These are phyloP conservation scores for Rubia yunnanensis DNA, from an alignment of 257 asterid genomes.

Conservation along the genomic window DNA sequence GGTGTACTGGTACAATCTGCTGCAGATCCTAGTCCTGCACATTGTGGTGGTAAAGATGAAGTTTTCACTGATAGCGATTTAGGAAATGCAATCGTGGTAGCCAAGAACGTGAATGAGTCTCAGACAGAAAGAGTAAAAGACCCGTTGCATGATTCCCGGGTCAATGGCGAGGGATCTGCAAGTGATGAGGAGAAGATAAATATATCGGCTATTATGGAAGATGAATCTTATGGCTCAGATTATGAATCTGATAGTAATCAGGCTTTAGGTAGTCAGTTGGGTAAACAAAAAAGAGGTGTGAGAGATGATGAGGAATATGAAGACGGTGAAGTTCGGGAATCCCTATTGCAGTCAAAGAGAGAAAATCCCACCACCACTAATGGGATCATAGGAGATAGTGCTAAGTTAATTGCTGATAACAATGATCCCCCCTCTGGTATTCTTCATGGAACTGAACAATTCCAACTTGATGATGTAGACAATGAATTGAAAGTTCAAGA, in stretches of 20 bases:
- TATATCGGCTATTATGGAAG: conserved; percentile 38
- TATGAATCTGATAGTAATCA: conserved; percentile 41
- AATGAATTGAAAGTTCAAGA: conserved; percentile 20
- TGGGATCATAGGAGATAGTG: conserved; percentile 19
- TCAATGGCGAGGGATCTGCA: conserved; percentile 27
- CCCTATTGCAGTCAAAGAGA: conserved; percentile 20
- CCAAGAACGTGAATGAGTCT: conserved; percentile 21
- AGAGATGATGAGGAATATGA: conserved; percentile 73
- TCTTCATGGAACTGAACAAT: conserved; percentile 15
- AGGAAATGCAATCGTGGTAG: conserved; percentile 12
- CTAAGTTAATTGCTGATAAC: conserved; percentile 17
- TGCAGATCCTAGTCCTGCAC: conserved; percentile 23
- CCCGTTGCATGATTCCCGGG: conserved; percentile 20
- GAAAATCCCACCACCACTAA: conserved; percentile 25
- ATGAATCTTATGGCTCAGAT: conserved; percentile 47
- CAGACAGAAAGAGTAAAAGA: conserved; percentile 24
- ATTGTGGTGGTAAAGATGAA: conserved; percentile 20
- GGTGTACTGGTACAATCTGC: conserved; percentile 21
- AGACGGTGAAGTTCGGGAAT: conserved; percentile 87
- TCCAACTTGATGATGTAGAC: conserved; percentile 22
- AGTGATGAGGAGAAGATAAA: conserved; percentile 42
- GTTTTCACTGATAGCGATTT: conserved; percentile 18
- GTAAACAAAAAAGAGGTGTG: conserved; percentile 15
- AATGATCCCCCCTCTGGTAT: conserved; percentile 21
- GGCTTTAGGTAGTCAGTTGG: conserved; percentile 20